Percentiles rank a stretch among this genome's conserved stretches.
phyloP scores from a whole-genome alignment of 148 eudicot genomes.

The Amaranthus hypochondriacus region DNA sequence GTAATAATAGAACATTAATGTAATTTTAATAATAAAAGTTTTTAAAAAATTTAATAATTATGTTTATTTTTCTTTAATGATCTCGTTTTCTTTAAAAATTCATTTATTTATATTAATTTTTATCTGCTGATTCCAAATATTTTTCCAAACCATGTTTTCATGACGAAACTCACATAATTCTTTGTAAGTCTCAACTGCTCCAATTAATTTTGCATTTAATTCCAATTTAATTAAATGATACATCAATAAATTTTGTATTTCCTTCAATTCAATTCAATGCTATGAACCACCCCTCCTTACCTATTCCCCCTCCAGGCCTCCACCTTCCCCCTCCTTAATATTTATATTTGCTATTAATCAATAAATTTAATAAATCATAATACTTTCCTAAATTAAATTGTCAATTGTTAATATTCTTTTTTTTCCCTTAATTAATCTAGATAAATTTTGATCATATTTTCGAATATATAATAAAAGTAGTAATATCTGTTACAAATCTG shows the following conservation, averaged over 20 bases:
- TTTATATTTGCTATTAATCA: too few species aligned
- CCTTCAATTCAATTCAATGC: constrained; percentile 4
- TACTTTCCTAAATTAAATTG: not conserved
- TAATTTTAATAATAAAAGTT: too few species aligned
- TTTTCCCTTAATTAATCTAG: not conserved
- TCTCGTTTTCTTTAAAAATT: too few species aligned
- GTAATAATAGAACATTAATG: too few species aligned
- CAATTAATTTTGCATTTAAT: constrained; percentile 69
- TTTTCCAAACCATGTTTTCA: not conserved
- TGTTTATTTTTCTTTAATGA: too few species aligned
- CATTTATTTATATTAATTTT: too few species aligned
- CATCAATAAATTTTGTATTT: constrained; percentile 29
- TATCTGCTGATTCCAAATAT: too few species aligned
- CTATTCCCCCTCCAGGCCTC: not conserved
- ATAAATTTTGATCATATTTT: not conserved
- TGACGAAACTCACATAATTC: constrained; percentile 37
- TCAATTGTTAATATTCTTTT: not conserved
- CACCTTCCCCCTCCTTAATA: too few species aligned
- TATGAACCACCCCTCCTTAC: constrained; percentile 1
- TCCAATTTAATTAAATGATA: constrained; percentile 45
- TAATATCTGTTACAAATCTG: not conserved
- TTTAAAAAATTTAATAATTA: too few species aligned
- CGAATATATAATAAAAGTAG: not conserved
- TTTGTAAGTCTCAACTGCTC: constrained; percentile 52
- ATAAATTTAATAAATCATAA: not conserved